Evolutionary conservation across 2,329 filamentous ascomycete species (phyloP).

Genomic region (Ampelomyces quisqualis): DNA sequence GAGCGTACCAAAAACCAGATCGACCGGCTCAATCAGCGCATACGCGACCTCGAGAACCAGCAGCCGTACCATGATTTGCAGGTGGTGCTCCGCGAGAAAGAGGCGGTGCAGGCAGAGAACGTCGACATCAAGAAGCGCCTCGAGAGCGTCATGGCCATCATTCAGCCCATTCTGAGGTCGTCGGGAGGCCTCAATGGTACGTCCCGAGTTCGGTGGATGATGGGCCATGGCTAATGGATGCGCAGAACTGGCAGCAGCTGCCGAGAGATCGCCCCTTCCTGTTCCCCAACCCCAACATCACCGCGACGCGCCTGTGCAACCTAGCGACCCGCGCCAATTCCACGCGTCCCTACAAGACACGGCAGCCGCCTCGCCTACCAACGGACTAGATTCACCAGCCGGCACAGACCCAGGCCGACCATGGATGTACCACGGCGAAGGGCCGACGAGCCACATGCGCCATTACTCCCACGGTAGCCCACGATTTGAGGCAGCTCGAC

Average conservation of each 20-base stretch:
- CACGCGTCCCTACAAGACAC: constrained; percentile 24
- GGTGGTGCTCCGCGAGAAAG: constrained; percentile 71
- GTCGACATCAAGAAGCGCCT: constrained; percentile 71
- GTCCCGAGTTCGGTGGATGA: constrained; percentile 3
- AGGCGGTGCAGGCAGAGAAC: constrained; percentile 76
- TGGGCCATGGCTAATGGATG: constrained; percentile 7
- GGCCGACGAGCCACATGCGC: constrained; percentile 39
- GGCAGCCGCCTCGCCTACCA: constrained; percentile 21
- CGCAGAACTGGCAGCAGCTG: constrained; percentile 52
- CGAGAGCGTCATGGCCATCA: constrained; percentile 63
- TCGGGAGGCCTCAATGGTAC: constrained; percentile 49
- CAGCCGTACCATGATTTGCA: constrained; percentile 85
- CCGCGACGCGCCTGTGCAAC: constrained; percentile 16
- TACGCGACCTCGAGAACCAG: constrained; percentile 73
- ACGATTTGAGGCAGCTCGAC: constrained; percentile 48
- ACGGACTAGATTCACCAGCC: constrained; percentile 31
- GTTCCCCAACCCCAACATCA: constrained; percentile 17
- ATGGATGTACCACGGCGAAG: constrained; percentile 36
- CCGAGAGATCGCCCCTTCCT: constrained; percentile 50
- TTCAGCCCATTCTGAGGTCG: constrained; percentile 58
- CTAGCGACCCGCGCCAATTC: constrained; percentile 24
- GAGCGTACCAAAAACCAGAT: constrained; percentile 81
- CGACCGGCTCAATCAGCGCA: constrained; percentile 69
- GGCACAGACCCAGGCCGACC: constrained; percentile 26
- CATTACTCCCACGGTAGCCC: constrained; percentile 41